Evolutionary conservation across 805 yeast species (phyloP), one percentile per base, ranked within the genome.

Genomic region (Jamesozyma rosinii): DNA sequence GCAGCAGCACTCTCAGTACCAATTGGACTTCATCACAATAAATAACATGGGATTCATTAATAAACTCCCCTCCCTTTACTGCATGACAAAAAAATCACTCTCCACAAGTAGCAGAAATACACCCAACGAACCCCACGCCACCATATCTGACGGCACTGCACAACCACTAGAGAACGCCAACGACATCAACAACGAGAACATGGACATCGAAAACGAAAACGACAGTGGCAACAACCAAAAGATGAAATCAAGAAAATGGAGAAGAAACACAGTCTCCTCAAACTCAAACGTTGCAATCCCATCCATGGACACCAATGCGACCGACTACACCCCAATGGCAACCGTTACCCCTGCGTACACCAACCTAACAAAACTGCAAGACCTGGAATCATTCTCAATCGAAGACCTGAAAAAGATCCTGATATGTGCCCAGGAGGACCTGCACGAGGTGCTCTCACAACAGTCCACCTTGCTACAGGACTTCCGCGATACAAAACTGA

Each of bases 21-120:
- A 59, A 44, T 35, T 62, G 21, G 66, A 62, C 45, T 59, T 62
- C 40, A 51, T 62, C 13, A 59, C 64, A 5, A 58, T 61, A 1
- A 62, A 62, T 46, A 49, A 58, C 34, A 47, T 53, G 50, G 66
- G 66, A 5, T 62, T 58, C 38, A 55, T 57, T 41, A 61, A 56
- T 42, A 60, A 61, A 39, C 47, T 57, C n/a, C 64, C 64, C 2
- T 50, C 64, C 8, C 44, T 58, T 6, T 54, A 51, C 38, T 52
- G 55, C 24, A 59, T 60, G 58, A 61, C 66, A 3, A 49, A 50
- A 33, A 26, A 39, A 35, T 35, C 18, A 24, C 29, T 8, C 6
- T 6, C 10, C 11, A 11, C 29, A 8, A 24, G 29, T 11, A 24
- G 18, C 38, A 34, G 15, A 29, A 34, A 20, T 22, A 41, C 31